These are phyloP conservation scores for Pythium monospermum DNA, from an alignment of 352 stramenopile genomes.

Conservation along the genomic window DNA sequence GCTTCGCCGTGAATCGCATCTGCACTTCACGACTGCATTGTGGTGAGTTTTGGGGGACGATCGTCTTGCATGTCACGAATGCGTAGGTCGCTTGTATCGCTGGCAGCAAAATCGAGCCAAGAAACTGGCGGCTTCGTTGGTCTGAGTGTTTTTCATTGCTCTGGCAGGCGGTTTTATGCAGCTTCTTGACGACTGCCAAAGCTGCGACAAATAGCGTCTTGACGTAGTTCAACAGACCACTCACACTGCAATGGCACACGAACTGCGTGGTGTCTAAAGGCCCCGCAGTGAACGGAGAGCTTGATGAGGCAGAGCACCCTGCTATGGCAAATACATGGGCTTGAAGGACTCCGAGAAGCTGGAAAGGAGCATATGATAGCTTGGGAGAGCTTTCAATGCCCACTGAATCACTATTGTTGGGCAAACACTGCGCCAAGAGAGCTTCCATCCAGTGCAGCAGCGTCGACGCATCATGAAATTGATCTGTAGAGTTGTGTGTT, in stretches of 20 bases:
- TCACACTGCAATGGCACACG: not conserved
- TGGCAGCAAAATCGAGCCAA: not conserved
- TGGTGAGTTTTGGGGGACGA: not conserved
- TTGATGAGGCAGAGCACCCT: not conserved
- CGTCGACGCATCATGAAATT: too few species aligned
- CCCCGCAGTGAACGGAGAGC: not conserved
- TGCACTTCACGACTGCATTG: not conserved
- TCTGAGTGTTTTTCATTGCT: too few species aligned
- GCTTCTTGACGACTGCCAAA: not conserved
- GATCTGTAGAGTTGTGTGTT: not conserved
- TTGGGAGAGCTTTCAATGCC: not conserved
- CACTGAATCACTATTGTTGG: not conserved
- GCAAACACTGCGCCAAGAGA: not conserved
- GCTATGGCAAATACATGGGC: slow-evolving; percentile 5
- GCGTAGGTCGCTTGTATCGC: not conserved
- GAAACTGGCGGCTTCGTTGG: not conserved
- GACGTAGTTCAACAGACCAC: not conserved
- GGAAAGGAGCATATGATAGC: not conserved
- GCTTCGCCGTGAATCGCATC: not conserved
- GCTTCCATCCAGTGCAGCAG: too few species aligned
- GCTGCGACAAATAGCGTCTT: not conserved
- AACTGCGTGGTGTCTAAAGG: too few species aligned
- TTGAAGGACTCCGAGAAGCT: slow-evolving; percentile 10
- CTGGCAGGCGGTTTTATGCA: too few species aligned
- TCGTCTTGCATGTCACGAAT: not conserved